Evolutionary conservation across 2,329 filamentous ascomycete genomes (phyloP), one percentile per base, ranked within the genome.

Genomic region (Didymella pomorum): DNA sequence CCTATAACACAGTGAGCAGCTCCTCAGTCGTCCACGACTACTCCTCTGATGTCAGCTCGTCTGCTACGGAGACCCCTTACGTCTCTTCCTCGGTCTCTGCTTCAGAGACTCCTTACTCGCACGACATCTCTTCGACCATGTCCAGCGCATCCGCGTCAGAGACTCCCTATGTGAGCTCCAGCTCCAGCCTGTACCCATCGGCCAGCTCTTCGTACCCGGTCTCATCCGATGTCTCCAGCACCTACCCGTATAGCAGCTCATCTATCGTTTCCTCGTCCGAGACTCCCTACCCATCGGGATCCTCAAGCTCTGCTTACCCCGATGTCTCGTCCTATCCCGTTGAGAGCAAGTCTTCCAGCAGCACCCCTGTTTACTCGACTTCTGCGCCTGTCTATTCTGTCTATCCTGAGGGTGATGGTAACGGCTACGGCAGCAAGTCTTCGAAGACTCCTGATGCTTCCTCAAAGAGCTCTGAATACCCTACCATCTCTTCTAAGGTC

Each of bases 281-380:
- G 11, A 48, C 47, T 3, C 52, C 52, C 0, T 48, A 56, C 44
- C 39, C 57, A 4, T 48, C 48, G 10, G 43, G 35, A 21, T 29
- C 37, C 8, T 50, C 47, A 16, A 58, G 55, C 47, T 51, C 51
- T 10, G 33, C 42, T 21, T 52, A 50, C 11, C 47, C 59, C 3
- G 54, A 56, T 29, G 43, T 33, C n/a, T 42, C 46, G 18, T 52
- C 46, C 1, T 51, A 49, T 46, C 46, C 56, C 3, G 37, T 33
- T 16, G 41, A 29, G 14, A 33, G 25, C 35, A 43, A 37, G n/a
- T 48, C 43, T 18, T 42, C 48, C 20, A 46, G 58, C 61, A 59
- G 58, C 50, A 46, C 29, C 6, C 29, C 46, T 14, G 52, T 56
- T 45, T 60, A 58, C 28, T 55, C 61, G 6, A 53, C 57, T n/a